Evolutionary conservation across 768 basidiomycete species (phyloP).

Genomic region (Amanita molliuscula): DNA sequence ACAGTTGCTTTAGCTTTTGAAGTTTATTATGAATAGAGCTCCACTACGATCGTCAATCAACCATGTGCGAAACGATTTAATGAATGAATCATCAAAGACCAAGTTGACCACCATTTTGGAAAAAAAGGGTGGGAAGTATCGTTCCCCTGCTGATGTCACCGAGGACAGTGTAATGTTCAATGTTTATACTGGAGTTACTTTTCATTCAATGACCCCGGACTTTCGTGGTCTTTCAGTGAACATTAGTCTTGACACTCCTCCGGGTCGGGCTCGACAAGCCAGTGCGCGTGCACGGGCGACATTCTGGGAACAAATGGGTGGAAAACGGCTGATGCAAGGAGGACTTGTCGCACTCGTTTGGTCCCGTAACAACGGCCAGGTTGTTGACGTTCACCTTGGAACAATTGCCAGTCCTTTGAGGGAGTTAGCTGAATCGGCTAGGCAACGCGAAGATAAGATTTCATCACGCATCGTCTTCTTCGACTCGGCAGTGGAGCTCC

Average conservation of each 20-base stretch:
- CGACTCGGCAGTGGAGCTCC: constrained; percentile 32
- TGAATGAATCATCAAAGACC: constrained; percentile 16
- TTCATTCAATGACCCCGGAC: constrained; percentile 29
- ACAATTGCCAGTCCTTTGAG: constrained; percentile 21
- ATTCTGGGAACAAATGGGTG: constrained; percentile 41
- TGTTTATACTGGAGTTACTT: constrained; percentile 44
- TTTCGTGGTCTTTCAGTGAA: constrained; percentile 30
- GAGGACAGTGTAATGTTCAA: constrained; percentile 50
- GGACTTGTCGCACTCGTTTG: constrained; percentile 44
- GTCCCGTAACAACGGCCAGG: constrained; percentile 10
- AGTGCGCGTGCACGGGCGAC: constrained; percentile 21
- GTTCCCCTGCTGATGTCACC: constrained; percentile 25
- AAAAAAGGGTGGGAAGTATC: constrained; percentile 51
- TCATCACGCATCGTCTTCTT: constrained; percentile 37
- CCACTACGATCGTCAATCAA: constrained; percentile 42
- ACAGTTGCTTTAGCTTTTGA: neutral
- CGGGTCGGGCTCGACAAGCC: constrained; percentile 29
- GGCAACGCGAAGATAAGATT: constrained; percentile 17
- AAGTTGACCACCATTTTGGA: constrained; percentile 34
- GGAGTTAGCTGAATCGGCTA: constrained; percentile 31
- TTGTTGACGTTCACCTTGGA: constrained; percentile 33
- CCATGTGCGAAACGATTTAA: constrained; percentile 36
- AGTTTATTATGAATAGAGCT: constrained; percentile 24
- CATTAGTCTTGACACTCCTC: constrained; percentile 32
- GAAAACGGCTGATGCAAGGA: constrained; percentile 39